A percentile compares a stretch with the other conserved stretches of the same genome.
Evolutionary conservation across 768 basidiomycete species (phyloP).

Genomic region (Lentinula sp.): DNA sequence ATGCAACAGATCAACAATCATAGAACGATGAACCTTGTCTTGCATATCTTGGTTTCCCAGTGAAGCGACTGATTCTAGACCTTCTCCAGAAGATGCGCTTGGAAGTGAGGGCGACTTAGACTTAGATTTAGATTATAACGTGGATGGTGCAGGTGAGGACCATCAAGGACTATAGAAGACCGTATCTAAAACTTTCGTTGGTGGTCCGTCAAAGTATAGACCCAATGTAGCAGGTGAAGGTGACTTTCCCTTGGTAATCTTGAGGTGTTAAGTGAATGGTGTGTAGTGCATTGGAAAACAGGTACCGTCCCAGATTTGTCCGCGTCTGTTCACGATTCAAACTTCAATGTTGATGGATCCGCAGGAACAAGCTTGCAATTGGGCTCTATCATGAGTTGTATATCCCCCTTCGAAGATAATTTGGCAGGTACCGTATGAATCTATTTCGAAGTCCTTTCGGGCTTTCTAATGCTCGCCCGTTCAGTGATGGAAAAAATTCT

Average conservation of each 20-base stretch:
- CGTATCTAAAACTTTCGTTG: neutral
- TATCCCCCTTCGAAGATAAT: conserved; percentile 48
- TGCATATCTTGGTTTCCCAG: neutral
- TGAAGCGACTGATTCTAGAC: neutral
- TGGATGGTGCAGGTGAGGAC: neutral
- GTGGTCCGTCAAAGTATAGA: conserved; percentile 20
- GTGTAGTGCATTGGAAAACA: conserved; percentile 49
- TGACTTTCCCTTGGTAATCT: conserved; percentile 52
- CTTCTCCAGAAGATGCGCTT: neutral
- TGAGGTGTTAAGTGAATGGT: conserved; percentile 55
- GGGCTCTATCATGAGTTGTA: conserved; percentile 40
- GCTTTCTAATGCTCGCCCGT: neutral
- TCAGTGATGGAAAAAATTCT: conserved; percentile 53
- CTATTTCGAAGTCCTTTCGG: neutral
- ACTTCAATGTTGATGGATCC: neutral
- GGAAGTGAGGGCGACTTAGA: neutral
- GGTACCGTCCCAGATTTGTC: conserved; percentile 47
- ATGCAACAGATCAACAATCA: neutral
- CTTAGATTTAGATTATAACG: neutral
- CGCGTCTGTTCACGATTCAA: neutral
- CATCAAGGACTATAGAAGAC: neutral
- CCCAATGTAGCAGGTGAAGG: conserved; percentile 33
- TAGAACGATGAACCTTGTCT: neutral
- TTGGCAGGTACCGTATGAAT: conserved; percentile 29
- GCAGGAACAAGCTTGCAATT: conserved; percentile 44